A percentile compares a stretch with the other conserved stretches of the same genome.
These are phyloP conservation scores for Cladosporium sp. DNA, from an alignment of 2,329 filamentous ascomycete species.

Conservation along the genomic window DNA sequence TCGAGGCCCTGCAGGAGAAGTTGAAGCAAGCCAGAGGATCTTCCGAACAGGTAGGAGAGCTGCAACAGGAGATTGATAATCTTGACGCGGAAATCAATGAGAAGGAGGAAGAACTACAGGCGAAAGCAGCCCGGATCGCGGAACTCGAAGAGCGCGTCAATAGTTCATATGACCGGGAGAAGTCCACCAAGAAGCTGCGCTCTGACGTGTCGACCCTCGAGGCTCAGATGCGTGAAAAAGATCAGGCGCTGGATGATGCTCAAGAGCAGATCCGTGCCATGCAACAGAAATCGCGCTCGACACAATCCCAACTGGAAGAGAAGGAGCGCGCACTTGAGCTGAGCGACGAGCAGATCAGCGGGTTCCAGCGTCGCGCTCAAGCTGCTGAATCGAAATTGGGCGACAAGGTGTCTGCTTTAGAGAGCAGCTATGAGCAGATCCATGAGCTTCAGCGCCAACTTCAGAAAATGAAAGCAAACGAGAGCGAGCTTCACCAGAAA, in stretches of 20 bases:
- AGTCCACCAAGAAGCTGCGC: constrained; percentile 34
- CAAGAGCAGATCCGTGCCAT: constrained; percentile 28
- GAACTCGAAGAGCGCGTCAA: constrained; percentile 30
- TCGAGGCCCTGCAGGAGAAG: constrained; percentile 43
- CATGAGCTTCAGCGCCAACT: constrained; percentile 16
- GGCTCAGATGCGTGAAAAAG: constrained; percentile 31
- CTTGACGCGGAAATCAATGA: constrained; percentile 48
- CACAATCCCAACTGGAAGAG: constrained; percentile 17
- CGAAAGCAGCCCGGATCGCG: constrained; percentile 28
- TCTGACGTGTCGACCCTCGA: constrained; percentile 33
- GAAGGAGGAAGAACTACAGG: constrained; percentile 40
- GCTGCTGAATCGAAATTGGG: constrained; percentile 24
- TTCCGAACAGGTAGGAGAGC: constrained; percentile 51
- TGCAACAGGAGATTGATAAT: constrained; percentile 52
- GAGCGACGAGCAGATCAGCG: constrained; percentile 10
- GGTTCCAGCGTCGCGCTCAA: constrained; percentile 8
- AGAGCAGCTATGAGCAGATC: constrained; percentile 21
- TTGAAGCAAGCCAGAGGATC: constrained; percentile 27
- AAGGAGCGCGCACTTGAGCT: constrained; percentile 13
- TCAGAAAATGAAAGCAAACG: constrained; percentile 16
- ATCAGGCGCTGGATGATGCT: constrained; percentile 32
- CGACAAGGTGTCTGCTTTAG: constrained; percentile 31
- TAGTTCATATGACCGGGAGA: constrained; percentile 29
- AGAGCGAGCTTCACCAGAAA: constrained; percentile 18
- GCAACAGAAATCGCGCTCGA: constrained; percentile 30